These are phyloP conservation scores for Austroboletus olivaceoglutinosus DNA, from an alignment of 1,284 basidiomycete genomes.

Conservation along the genomic window DNA sequence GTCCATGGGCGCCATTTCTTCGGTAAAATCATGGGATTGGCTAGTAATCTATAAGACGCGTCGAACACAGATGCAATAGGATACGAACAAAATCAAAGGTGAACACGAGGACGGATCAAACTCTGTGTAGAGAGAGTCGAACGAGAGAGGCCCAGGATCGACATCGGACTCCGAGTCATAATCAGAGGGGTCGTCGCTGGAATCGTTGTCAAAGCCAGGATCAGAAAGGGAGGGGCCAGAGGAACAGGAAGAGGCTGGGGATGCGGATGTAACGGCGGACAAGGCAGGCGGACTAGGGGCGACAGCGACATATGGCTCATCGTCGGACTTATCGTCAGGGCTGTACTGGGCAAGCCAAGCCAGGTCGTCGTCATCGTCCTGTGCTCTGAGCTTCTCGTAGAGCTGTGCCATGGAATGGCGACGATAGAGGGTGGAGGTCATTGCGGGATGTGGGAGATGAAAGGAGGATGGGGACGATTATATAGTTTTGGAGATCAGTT, in stretches of 20 bases:
- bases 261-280: slow-evolving; percentile 29
- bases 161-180: slow-evolving; percentile 31
- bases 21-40: slow-evolving; percentile 13
- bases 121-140: slow-evolving; percentile 14
- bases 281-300: slow-evolving; percentile 22
- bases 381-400: slow-evolving; percentile 34
- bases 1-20: slow-evolving; percentile 3
- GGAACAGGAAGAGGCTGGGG: slow-evolving; percentile 22
- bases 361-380: slow-evolving; percentile 35
- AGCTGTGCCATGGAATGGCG: slow-evolving; percentile 37
- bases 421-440: slow-evolving; percentile 34
- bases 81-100: slow-evolving; percentile 27
- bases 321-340: slow-evolving; percentile 33
- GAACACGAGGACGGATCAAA: slow-evolving; percentile 10
- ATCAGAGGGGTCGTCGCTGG: slow-evolving; percentile 23
- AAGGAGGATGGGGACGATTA: slow-evolving; percentile 23
- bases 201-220: slow-evolving; percentile 21
- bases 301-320: slow-evolving; percentile 25
- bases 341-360: slow-evolving; percentile 36
- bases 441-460: slow-evolving; percentile 17
- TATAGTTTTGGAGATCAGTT: slow-evolving; percentile 30
- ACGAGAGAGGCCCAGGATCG: slow-evolving; percentile 21
- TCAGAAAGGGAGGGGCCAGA: slow-evolving; percentile 22
- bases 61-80: background rate
- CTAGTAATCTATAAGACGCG: slow-evolving; percentile 21